Evolutionary conservation across 495 filamentous ascomycete species (phyloP), one percentile per base, ranked within the genome.

Genomic region (Aspergillus ellipticus): DNA sequence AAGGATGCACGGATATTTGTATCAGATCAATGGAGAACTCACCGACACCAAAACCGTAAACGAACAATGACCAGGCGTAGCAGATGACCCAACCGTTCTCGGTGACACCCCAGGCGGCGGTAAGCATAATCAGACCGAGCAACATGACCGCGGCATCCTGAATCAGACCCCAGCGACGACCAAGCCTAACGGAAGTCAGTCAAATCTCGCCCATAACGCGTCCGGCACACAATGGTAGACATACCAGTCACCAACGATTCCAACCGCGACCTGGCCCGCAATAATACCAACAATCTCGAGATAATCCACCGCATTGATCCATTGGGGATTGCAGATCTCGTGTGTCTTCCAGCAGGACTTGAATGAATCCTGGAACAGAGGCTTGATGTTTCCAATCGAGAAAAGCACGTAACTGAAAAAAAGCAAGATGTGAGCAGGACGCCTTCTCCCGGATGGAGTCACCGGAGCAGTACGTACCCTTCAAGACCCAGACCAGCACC

Each of bases 91-190:
- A 96, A 63, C 91, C 90, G 55, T 96, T 85, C 56, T 92, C 77
- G 42, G 81, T 88, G 3, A 85, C 69, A 56, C 90, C 92, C 91
- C 92, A 96, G 7, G 88, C 85, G 49, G 89, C 87, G 29, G 87
- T 91, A 39, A 96, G 81, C 89, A 96, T 92, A 58, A 93, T 46
- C 28, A 96, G 75, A 74, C 91, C 91, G 60, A 93, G 59, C 60
- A 95, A 88, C 92, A 96, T 96, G 79, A 96, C 89, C 8, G 83
- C 58, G n/a, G 89, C 90, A 72, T 96, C 92, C 73, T 96, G 90
- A 63, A 95, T 92, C 46, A 96, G 75, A 78, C 90, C 91, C 86
- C 86, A 96, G 60, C 92, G 85, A 64, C 92, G 89, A 54, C 92
- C 92, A 43, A 91, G 72, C 86, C 88, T 85, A 46, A 46, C 29